Evolutionary conservation across 2,329 filamentous ascomycete species (phyloP).

Genomic region (Sporothrix phasma): DNA sequence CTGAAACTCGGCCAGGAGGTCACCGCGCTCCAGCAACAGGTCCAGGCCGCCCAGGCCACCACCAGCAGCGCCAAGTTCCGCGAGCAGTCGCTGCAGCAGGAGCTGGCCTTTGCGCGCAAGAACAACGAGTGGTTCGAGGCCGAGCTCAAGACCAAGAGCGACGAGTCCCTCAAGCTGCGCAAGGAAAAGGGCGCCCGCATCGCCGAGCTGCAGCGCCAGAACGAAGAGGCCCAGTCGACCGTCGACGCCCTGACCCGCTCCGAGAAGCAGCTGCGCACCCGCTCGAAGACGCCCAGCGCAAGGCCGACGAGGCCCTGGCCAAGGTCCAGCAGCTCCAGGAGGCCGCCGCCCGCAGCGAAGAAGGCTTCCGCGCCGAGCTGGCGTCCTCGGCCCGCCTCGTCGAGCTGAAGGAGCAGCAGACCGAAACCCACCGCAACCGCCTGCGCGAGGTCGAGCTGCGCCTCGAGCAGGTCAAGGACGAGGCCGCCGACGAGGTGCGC

Average conservation of each 20-base stretch:
- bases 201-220: constrained; percentile 74
- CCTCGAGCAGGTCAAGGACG: constrained; percentile 54
- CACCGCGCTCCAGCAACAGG: constrained; percentile 67
- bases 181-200: constrained; percentile 92
- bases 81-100: constrained; percentile 81
- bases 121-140: constrained; percentile 90
- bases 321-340: constrained; percentile 82
- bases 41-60: constrained; percentile 71
- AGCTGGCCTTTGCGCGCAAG: constrained; percentile 76
- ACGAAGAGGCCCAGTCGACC: constrained; percentile 72
- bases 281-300: constrained; percentile 76
- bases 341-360: constrained; percentile 68
- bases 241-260: constrained; percentile 69
- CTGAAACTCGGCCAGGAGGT: constrained; percentile 76
- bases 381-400: constrained; percentile 72
- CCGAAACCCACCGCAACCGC: constrained; percentile 59
- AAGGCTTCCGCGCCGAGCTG: constrained; percentile 78
- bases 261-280: constrained; percentile 69
- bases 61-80: constrained; percentile 78
- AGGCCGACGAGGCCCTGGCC: constrained; percentile 71
- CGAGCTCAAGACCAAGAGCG: constrained; percentile 81
- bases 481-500: constrained; percentile 51
- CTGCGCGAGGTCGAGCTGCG: constrained; percentile 58
- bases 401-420: constrained; percentile 69
- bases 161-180: constrained; percentile 78